These are phyloP conservation scores for Mucor plumbeus DNA, from an alignment of 371 early-diverging fungal genomes.

Conservation along the genomic window DNA sequence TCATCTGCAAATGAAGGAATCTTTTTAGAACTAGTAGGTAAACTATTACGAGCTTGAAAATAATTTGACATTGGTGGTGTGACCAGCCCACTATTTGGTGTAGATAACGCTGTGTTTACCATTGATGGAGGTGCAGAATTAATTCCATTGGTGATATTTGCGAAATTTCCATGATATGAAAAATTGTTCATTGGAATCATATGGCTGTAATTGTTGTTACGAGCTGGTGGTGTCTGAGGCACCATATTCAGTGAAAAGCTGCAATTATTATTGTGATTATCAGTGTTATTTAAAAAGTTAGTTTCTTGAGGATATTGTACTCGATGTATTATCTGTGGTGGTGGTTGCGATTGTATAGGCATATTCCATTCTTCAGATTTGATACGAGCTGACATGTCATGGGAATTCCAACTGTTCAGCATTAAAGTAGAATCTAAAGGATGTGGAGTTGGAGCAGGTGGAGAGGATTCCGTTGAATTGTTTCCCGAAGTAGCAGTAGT, in stretches of 20 bases:
- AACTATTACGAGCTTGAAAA: constrained; percentile 7
- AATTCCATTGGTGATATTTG: background rate
- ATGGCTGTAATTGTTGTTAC: background rate
- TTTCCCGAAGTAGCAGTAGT: background rate
- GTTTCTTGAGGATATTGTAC: background rate
- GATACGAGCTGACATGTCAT: background rate
- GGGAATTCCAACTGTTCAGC: background rate
- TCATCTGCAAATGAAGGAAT: background rate
- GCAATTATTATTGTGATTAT: background rate
- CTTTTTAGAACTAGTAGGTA: constrained; percentile 10
- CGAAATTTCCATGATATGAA: background rate
- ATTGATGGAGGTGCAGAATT: constrained; percentile 8
- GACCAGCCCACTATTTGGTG: constrained; percentile 9
- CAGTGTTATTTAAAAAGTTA: background rate
- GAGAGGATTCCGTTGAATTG: background rate
- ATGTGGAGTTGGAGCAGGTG: background rate
- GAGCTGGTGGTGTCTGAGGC: constrained; percentile 10
- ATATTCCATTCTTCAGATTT: background rate
- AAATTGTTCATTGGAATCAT: constrained; percentile 4
- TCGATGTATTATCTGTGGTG: background rate
- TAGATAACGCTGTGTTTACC: constrained; percentile 5
- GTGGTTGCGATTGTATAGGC: background rate
- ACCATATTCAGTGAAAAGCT: background rate
- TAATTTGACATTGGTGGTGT: constrained; percentile 18
- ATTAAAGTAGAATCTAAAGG: constrained; percentile 10